A percentile compares a stretch with the other conserved stretches of the same genome.
phyloP scores from a whole-genome alignment of 139 green algal genomes.

The Micractinium sp. region DNA sequence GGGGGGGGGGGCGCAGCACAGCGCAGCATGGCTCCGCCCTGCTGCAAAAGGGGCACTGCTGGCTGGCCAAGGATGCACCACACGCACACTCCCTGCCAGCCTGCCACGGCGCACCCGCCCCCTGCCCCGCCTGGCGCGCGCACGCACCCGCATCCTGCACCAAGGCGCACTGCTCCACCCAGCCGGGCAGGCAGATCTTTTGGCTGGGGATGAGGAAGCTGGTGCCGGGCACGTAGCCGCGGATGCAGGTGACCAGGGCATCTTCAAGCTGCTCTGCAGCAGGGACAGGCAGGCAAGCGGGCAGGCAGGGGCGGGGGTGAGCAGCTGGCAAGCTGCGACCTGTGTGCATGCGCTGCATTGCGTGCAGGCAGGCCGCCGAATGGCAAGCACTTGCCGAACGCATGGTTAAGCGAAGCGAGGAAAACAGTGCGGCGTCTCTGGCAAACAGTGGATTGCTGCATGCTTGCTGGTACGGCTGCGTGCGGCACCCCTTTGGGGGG shows the following conservation, averaged over 20 bases:
- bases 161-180: neutral
- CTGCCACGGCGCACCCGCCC: no score
- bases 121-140: no score
- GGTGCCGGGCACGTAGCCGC: neutral
- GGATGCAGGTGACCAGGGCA: neutral
- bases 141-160: slow-evolving; percentile 8
- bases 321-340: neutral
- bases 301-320: neutral
- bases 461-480: neutral
- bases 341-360: neutral
- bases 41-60: no score
- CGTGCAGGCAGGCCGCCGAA: no score
- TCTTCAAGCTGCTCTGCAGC: neutral
- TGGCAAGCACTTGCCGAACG: no score
- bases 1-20: no score
- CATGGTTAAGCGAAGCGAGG: no score
- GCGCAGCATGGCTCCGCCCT: no score
- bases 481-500: neutral
- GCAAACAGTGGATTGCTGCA: neutral
- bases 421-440: no score
- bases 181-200: slow-evolving; percentile 30
- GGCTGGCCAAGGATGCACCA: no score
- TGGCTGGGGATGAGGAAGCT: neutral
- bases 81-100: no score
- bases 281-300: neutral